phyloP scores from a whole-genome alignment of 805 yeast genomes.

The Saccharomycopsis sp. region DNA sequence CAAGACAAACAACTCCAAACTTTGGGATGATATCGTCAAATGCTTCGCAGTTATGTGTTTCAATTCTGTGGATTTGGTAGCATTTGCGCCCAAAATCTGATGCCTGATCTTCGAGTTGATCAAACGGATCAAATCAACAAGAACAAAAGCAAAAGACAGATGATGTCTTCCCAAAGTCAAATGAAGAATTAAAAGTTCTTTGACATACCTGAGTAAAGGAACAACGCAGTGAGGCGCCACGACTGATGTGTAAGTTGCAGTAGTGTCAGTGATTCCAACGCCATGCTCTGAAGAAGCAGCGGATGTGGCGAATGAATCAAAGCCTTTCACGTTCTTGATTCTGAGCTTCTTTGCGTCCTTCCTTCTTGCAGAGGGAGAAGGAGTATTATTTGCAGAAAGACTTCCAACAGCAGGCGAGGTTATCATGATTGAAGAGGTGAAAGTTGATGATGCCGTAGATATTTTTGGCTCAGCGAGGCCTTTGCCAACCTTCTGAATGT shows the following conservation, averaged over 20 bases:
- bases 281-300: not conserved
- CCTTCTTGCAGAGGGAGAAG: not conserved
- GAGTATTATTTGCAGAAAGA: not conserved
- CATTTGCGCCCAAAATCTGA: constrained; percentile 66
- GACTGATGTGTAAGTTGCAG: not conserved
- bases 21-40: constrained; percentile 56
- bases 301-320: not conserved
- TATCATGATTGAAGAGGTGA: too few relatives aligned
- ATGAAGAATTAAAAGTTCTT: constrained; percentile 16
- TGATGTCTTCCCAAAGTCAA: constrained; percentile 14
- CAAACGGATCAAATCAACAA: constrained; percentile 39
- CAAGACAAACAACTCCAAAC: constrained; percentile 41
- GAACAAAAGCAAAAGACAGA: constrained; percentile 20
- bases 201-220: constrained; percentile 9
- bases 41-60: constrained; percentile 69
- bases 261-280: not conserved
- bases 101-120: constrained; percentile 48
- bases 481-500: not conserved
- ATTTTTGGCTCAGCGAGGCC: too few relatives aligned
- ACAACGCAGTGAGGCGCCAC: constrained; percentile 13
- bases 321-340: not conserved
- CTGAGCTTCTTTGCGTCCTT: constrained; percentile 7
- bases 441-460: too few relatives aligned
- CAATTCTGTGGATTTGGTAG: constrained; percentile 63
- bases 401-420: not conserved